Evolutionary conservation across 176 grass and related monocot genomes (phyloP).

Genomic region (Aechmea fasciata): DNA sequence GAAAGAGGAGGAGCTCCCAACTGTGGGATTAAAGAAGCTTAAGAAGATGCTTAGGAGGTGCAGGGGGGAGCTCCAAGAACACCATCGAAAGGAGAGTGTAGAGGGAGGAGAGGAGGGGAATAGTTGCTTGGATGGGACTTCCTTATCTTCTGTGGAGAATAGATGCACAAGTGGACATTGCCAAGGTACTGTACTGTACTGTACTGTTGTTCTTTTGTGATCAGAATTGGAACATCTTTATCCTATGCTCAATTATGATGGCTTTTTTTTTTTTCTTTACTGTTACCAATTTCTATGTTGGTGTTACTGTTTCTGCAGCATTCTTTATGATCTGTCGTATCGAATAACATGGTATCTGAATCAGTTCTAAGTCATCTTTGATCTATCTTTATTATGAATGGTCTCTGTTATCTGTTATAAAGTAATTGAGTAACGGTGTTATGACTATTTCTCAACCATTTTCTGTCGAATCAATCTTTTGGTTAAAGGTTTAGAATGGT

Average conservation of each 20-base stretch:
- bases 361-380: no score
- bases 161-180: slow-evolving; percentile 31
- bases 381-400: no score
- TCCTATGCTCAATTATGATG: neutral
- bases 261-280: neutral
- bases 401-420: no score
- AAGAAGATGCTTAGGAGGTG: slow-evolving; percentile 85
- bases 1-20: slow-evolving; percentile 53
- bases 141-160: slow-evolving; percentile 15
- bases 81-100: neutral
- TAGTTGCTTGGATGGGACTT: neutral
- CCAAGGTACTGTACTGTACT: slow-evolving; percentile 45
- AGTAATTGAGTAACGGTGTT: no score
- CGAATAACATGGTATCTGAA: no score
- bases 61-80: slow-evolving; percentile 18
- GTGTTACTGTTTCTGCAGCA: neutral
- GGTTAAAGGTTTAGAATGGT: no score
- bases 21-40: slow-evolving; percentile 64
- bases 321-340: no score
- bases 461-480: no score
- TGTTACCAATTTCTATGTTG: slow-evolving; percentile 4
- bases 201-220: neutral
- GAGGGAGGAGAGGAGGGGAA: neutral
- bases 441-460: no score
- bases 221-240: neutral